Evolutionary conservation across 345 rosid genomes (phyloP).

Genomic region (Hypericum androsaemum): DNA sequence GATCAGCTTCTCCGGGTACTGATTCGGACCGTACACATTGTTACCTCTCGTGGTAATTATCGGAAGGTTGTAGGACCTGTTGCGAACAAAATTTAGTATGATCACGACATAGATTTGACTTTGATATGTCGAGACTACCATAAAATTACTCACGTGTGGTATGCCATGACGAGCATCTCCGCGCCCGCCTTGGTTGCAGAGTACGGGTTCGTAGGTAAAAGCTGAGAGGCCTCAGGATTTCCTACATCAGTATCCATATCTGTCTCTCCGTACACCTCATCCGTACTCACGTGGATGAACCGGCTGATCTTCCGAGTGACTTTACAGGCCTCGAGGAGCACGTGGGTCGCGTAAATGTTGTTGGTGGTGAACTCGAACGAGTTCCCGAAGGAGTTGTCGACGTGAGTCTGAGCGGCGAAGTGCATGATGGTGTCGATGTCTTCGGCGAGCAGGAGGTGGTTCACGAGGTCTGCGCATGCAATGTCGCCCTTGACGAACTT

Average conservation of each 20-base stretch:
- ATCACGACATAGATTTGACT: too few relatives aligned
- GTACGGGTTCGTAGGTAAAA: constrained; percentile 56
- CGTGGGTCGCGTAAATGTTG: constrained; percentile 59
- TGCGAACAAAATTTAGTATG: too few relatives aligned
- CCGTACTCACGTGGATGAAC: constrained; percentile 66
- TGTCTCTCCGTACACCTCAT: constrained; percentile 63
- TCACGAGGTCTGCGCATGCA: constrained; percentile 49
- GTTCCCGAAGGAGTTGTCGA: constrained; percentile 60
- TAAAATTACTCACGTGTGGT: constrained; percentile 12
- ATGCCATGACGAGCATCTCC: constrained; percentile 66
- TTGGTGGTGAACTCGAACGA: constrained; percentile 55
- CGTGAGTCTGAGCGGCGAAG: constrained; percentile 62
- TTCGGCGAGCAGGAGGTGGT: constrained; percentile 40
- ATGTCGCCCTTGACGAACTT: constrained; percentile 53
- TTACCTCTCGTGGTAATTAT: constrained; percentile 55
- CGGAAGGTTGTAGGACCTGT: constrained; percentile 45
- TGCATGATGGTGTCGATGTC: constrained; percentile 56
- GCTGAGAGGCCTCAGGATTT: constrained; percentile 57
- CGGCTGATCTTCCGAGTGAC: constrained; percentile 40
- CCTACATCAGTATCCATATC: constrained; percentile 48
- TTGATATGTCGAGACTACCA: too few relatives aligned
- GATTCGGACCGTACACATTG: constrained; percentile 60
- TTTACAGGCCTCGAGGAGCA: constrained; percentile 60
- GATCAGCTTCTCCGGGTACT: constrained; percentile 53
- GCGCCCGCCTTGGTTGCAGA: constrained; percentile 66